Conservation (phyloP, 768 basidiomycete genomes). For the Lactarius evosmus region DNA sequence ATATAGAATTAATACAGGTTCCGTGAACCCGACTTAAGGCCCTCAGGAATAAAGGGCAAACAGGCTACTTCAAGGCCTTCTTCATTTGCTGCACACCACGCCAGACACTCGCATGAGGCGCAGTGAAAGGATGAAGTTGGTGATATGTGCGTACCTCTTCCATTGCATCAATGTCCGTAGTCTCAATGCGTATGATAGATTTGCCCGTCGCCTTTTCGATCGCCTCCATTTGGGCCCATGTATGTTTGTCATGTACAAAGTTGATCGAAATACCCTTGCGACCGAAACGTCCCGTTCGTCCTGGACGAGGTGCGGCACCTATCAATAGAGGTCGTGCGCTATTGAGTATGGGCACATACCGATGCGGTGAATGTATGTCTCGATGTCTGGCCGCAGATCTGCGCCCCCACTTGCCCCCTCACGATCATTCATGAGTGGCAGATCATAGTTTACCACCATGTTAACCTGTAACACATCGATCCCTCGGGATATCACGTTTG, state of each 20-base stretch:
- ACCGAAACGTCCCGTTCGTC: slow-evolving; percentile 96
- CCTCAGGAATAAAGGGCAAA: neutral
- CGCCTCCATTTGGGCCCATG: slow-evolving; percentile 85
- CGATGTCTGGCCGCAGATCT: slow-evolving; percentile 77
- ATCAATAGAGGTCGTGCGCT: slow-evolving; percentile 1
- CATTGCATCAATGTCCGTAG: slow-evolving; percentile 89
- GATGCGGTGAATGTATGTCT: slow-evolving; percentile 98
- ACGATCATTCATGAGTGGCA: slow-evolving; percentile 81
- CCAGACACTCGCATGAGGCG: slow-evolving; percentile 4
- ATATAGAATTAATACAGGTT: slow-evolving; percentile 12
- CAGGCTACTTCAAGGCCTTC: slow-evolving; percentile 60
- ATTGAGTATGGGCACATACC: slow-evolving; percentile 49
- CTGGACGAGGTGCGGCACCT: slow-evolving; percentile 40
- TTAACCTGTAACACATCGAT: slow-evolving; percentile 99
- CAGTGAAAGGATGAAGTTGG: neutral
- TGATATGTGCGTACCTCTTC: slow-evolving; percentile 60
- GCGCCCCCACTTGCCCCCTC: slow-evolving; percentile 38
- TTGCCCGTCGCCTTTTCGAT: slow-evolving; percentile 79
- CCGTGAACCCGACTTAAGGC: neutral
- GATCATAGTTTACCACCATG: slow-evolving; percentile 99
- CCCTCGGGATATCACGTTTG: slow-evolving; percentile 96
- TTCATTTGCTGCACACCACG: slow-evolving; percentile 65
- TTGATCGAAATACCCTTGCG: slow-evolving; percentile 96
- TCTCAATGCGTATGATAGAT: slow-evolving; percentile 83
- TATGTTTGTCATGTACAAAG: slow-evolving; percentile 88